phyloP scores from a whole-genome alignment of 106 monocot genomes.

The Allium fistulosum region DNA sequence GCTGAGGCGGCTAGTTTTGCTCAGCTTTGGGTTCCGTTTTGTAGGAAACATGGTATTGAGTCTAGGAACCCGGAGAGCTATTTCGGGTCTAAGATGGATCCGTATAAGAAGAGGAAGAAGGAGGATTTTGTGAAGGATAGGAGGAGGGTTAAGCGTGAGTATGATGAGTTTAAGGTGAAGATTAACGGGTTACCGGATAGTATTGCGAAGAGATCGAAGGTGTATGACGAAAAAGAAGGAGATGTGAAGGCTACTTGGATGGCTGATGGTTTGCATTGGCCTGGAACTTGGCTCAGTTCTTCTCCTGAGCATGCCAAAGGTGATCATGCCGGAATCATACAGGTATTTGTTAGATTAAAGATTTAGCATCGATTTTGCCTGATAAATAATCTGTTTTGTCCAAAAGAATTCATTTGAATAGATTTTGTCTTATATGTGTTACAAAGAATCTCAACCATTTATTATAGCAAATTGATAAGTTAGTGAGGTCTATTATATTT shows the following conservation, averaged over 20 bases:
- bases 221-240: slow-evolving; percentile 76
- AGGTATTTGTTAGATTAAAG: slow-evolving; percentile 24
- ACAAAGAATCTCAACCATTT: neutral
- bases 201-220: slow-evolving; percentile 69
- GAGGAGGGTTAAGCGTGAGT: slow-evolving; percentile 73
- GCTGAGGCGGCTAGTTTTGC: slow-evolving; percentile 87
- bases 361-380: too few relatives aligned
- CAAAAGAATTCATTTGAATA: too few relatives aligned
- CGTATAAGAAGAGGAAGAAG: slow-evolving; percentile 71
- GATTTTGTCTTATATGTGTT: too few relatives aligned
- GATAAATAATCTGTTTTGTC: too few relatives aligned
- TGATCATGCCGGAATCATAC: slow-evolving; percentile 85
- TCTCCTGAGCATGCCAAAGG: slow-evolving; percentile 47
- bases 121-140: slow-evolving; percentile 79
- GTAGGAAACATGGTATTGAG: slow-evolving; percentile 79
- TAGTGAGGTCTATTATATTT: too few relatives aligned
- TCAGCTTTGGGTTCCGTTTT: slow-evolving; percentile 77
- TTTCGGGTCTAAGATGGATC: slow-evolving; percentile 65
- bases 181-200: slow-evolving; percentile 79
- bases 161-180: slow-evolving; percentile 90
- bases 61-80: slow-evolving; percentile 90
- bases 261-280: slow-evolving; percentile 94
- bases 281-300: slow-evolving; percentile 60
- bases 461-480: too few relatives aligned
- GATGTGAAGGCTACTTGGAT: slow-evolving; percentile 90